Evolutionary conservation across 257 asterid species (phyloP).

Genomic region (Euphrasia confusa): DNA sequence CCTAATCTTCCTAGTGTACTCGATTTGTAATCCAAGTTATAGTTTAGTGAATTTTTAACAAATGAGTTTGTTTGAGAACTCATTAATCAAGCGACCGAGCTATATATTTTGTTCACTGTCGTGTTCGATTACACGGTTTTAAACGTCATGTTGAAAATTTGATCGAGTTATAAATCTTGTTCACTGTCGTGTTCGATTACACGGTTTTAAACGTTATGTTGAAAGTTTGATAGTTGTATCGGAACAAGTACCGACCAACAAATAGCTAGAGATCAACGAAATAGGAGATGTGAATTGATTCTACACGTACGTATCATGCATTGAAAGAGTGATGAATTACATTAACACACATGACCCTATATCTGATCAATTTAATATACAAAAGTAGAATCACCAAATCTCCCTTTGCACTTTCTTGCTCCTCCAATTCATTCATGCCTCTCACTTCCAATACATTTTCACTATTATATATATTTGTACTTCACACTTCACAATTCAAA

Average conservation of each 20-base stretch:
- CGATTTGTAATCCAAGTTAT: no score
- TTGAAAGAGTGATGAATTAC: neutral
- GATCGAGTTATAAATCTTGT: no score
- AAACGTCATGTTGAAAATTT: no score
- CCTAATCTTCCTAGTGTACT: no score
- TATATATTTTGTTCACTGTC: no score
- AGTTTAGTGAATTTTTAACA: no score
- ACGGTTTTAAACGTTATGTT: no score
- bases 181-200: neutral
- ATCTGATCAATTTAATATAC: neutral
- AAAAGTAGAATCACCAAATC: neutral
- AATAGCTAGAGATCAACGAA: neutral
- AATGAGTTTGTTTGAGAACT: no score
- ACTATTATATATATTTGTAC: neutral
- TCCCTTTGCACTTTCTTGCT: neutral
- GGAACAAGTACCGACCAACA: no score
- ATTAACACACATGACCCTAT: neutral
- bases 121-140: no score
- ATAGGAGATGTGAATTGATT: neutral
- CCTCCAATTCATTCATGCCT: neutral
- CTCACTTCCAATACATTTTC: neutral
- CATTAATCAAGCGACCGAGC: no score
- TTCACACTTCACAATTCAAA: neutral
- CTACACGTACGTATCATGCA: neutral
- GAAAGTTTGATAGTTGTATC: no score